Base-by-base conservation (phyloP, 805 yeast genomes). In the Sugiyamaella floridensis region DNA sequence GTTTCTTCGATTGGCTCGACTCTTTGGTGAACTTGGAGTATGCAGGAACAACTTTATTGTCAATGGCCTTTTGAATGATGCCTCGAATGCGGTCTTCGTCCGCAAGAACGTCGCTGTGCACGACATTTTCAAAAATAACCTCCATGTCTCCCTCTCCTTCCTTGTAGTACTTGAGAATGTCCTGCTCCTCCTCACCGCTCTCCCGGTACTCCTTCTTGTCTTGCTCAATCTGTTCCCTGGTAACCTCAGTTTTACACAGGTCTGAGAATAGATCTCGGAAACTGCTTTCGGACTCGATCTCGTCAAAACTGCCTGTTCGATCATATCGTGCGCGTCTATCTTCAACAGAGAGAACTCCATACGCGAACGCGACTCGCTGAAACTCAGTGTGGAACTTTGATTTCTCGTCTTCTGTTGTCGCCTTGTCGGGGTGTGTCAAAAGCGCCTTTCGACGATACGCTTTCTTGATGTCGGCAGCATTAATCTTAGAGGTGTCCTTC, bases 341-440 rank as follows among this genome's bases (percentile, higher is more conserved):
- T 0, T 75, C 70, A 62, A 89, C 93, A 26, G 80, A 73, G 22
- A 89, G 70, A 0, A 89, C 75, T 43, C 83, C 72, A 65, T 86
- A 87, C 18, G 95, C 83, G 61, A 86, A 82, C 63, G 87, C 90
- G 16, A 89, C 76, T 58, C 78, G 70, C 48, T 88, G 85, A 66
- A 89, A 89, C 55, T 60, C 60, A n/a, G 37, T 46, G 50, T 68
- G 71, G 37, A 74, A 65, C 47, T 62, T 69, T 10, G 57, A 67
- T 40, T 66, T 67, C 45, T 67, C 73, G 9, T 64, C 69, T 1
- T 69, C 59, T 46, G 59, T 61, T 9, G 70, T 69, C 61, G 71
- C 73, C 63, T 86, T 85, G 66, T 86, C 95, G 1, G 95, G 95
- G 63, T 86, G 95, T 55, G 78, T 75, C 47, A 71, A 68, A 29